Evolutionary conservation across 495 filamentous ascomycete species (phyloP).

Genomic region (Talaromyces adpressus): DNA sequence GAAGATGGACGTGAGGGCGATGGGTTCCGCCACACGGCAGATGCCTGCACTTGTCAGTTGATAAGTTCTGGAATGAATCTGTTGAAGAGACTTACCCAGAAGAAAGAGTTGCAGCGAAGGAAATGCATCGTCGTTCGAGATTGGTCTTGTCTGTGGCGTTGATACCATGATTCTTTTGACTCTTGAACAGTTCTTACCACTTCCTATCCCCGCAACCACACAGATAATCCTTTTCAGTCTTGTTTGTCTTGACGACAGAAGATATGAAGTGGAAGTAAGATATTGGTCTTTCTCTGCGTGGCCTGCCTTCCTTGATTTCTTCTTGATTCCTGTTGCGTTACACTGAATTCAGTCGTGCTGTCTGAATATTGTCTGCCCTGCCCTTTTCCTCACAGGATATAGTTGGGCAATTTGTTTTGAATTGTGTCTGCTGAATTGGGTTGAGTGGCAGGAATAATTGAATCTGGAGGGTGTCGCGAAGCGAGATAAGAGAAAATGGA

Average conservation of each 20-base stretch:
- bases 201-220: conserved; percentile 20
- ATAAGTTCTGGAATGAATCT: neutral
- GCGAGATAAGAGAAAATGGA: neutral
- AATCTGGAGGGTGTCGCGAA: neutral
- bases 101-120: conserved; percentile 72
- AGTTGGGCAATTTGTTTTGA: neutral
- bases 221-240: neutral
- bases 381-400: neutral
- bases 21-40: conserved; percentile 79
- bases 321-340: no score
- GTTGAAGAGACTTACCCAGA: conserved; percentile 47
- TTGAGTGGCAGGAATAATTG: neutral
- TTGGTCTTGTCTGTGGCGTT: conserved; percentile 41
- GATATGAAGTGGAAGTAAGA: neutral
- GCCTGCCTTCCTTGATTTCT: conserved; percentile 1
- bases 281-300: conserved; percentile 1
- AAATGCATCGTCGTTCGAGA: conserved; percentile 43
- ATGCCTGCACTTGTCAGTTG: conserved; percentile 37
- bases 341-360: neutral
- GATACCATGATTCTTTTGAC: conserved; percentile 44
- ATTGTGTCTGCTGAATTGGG: neutral
- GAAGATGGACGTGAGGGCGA: conserved; percentile 81
- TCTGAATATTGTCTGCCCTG: neutral
- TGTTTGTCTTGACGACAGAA: neutral
- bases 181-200: conserved; percentile 43